Conservation (phyloP, 768 basidiomycete genomes). For the Panaeolus papilionaceus region DNA sequence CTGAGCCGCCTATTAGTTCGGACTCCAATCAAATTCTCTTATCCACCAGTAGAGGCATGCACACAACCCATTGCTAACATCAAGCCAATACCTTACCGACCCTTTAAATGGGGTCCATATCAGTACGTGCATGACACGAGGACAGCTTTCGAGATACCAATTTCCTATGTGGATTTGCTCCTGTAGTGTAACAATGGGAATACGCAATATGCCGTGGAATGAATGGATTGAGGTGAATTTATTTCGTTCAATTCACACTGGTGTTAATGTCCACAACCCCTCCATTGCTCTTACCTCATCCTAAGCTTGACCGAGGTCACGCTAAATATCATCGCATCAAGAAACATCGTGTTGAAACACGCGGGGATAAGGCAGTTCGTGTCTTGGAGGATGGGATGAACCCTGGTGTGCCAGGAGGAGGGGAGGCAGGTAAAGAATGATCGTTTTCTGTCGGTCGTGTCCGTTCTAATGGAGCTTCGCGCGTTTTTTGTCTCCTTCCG, state of each 20-base stretch:
- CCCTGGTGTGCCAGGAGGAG: constrained; percentile 44
- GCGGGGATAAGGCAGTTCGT: constrained; percentile 52
- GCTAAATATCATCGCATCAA: constrained; percentile 61
- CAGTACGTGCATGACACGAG: constrained; percentile 49
- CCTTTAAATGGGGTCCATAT: constrained; percentile 67
- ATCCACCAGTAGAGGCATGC: constrained; percentile 54
- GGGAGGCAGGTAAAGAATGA: constrained; percentile 41
- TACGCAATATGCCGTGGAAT: constrained; percentile 69
- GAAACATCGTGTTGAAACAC: constrained; percentile 57
- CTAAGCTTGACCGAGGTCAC: constrained; percentile 65
- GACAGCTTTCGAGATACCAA: not conserved
- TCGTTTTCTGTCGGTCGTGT: not conserved
- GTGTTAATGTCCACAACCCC: constrained; percentile 7
- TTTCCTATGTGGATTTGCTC: not conserved
- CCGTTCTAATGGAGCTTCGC: constrained; percentile 3
- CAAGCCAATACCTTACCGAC: constrained; percentile 67
- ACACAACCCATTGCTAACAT: constrained; percentile 46
- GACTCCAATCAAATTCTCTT: constrained; percentile 55
- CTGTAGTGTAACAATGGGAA: constrained; percentile 70
- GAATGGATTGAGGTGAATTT: constrained; percentile 75
- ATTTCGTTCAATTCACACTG: constrained; percentile 3
- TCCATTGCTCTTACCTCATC: constrained; percentile 11
- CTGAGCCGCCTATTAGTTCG: constrained; percentile 47
- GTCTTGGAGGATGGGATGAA: constrained; percentile 52
- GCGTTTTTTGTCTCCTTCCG: not conserved